These are phyloP conservation scores for Noccaea bulbosa DNA, from an alignment of 345 rosid genomes.

Conservation along the genomic window DNA sequence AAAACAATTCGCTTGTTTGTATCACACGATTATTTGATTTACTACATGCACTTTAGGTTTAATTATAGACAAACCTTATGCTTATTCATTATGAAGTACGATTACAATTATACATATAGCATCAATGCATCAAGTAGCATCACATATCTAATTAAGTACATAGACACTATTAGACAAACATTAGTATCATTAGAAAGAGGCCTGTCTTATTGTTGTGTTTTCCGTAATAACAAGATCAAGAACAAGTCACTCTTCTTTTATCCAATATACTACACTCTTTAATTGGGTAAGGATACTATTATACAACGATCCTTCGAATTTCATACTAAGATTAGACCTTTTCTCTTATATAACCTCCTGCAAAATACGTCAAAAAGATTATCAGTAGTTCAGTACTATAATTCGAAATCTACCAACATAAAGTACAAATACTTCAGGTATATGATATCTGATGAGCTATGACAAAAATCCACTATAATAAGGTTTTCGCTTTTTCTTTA, in stretches of 20 bases:
- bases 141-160: not conserved
- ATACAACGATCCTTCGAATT: not conserved
- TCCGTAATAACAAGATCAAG: conserved; percentile 20
- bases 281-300: not conserved
- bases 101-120: conserved; percentile 9
- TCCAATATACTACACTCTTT: conserved; percentile 15
- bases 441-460: not conserved
- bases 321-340: not conserved
- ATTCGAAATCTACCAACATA: conserved; percentile 6
- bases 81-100: conserved; percentile 9
- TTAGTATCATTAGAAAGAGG: conserved; percentile 18
- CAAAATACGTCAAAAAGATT: conserved; percentile 19
- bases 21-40: not conserved
- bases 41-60: conserved; percentile 5
- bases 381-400: not conserved
- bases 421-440: not conserved
- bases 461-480: not conserved
- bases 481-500: not conserved
- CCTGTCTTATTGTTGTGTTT: conserved; percentile 10
- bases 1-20: conserved; percentile 19
- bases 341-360: conserved; percentile 26
- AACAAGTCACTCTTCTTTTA: conserved; percentile 24
- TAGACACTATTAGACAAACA: conserved; percentile 10
- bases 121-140: conserved; percentile 12
- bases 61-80: not conserved